These are phyloP conservation scores for Theobroma grandiflorum DNA, from an alignment of 441 rosid genomes.

Conservation along the genomic window DNA sequence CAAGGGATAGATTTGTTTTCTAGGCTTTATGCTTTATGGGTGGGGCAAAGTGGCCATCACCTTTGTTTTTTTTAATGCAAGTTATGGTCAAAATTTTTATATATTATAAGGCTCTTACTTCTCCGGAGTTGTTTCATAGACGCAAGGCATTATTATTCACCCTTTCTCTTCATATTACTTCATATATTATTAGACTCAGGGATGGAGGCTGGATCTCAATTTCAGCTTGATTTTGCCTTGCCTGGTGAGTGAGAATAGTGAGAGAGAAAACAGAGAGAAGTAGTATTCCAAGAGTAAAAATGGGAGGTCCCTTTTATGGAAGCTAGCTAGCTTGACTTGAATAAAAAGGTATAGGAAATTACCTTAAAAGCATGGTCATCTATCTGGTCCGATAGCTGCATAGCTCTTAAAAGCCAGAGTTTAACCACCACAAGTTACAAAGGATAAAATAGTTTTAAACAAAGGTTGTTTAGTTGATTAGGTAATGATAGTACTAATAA, in stretches of 20 bases:
- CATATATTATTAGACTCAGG: not conserved
- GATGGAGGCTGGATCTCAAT: not conserved
- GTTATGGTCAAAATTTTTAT: not conserved
- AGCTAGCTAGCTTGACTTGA: not conserved
- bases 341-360: not conserved
- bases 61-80: not conserved
- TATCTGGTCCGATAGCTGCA: not conserved
- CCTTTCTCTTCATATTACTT: not conserved
- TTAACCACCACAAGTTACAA: not conserved
- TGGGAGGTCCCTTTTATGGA: not conserved
- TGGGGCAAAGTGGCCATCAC: not conserved
- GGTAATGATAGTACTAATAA: too few species aligned
- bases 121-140: not conserved
- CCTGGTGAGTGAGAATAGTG: too few species aligned
- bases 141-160: slow-evolving; percentile 1
- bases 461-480: too few species aligned
- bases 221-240: not conserved
- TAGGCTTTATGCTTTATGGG: slow-evolving; percentile 19
- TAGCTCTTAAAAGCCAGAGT: too few species aligned
- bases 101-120: not conserved
- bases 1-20: slow-evolving; percentile 25
- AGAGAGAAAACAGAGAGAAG: too few species aligned
- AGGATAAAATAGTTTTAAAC: not conserved
- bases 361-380: not conserved
- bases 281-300: too few species aligned